These are phyloP conservation scores for Melanogaster broomeanus DNA, from an alignment of 768 basidiomycete genomes.

Conservation along the genomic window DNA sequence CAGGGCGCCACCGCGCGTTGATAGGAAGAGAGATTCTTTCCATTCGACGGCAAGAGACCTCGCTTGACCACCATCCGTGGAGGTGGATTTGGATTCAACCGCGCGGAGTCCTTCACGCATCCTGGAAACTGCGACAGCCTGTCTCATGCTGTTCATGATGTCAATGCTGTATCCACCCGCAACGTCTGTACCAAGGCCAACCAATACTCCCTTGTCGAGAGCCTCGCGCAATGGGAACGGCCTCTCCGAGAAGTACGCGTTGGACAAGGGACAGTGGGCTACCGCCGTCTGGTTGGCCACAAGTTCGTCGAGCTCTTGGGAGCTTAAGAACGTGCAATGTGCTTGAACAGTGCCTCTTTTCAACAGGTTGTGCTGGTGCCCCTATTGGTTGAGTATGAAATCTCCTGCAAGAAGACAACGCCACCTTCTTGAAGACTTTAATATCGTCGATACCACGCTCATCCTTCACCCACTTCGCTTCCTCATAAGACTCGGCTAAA, in stretches of 20 bases:
- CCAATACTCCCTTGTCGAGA: constrained; percentile 56
- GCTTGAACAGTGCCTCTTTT: constrained; percentile 75
- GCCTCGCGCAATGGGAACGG: constrained; percentile 75
- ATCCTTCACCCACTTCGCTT: constrained; percentile 68
- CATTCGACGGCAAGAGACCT: constrained; percentile 62
- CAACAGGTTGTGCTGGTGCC: constrained; percentile 55
- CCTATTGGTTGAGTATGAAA: constrained; percentile 6
- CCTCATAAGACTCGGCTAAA: constrained; percentile 76
- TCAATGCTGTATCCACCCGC: constrained; percentile 85
- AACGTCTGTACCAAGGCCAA: constrained; percentile 85
- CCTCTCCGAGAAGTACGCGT: constrained; percentile 79
- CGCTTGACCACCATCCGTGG: background rate
- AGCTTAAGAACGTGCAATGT: constrained; percentile 82
- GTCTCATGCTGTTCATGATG: constrained; percentile 79
- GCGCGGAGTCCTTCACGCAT: constrained; percentile 60
- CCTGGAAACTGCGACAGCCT: constrained; percentile 70
- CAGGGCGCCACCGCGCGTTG: constrained; percentile 75
- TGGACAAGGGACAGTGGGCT: constrained; percentile 89
- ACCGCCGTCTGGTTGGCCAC: constrained; percentile 55
- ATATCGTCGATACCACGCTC: constrained; percentile 68
- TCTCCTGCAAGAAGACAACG: background rate
- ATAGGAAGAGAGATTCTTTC: constrained; percentile 80
- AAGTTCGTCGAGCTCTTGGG: constrained; percentile 52
- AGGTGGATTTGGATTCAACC: constrained; percentile 13
- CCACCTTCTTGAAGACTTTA: constrained; percentile 71